Base-by-base conservation (phyloP, 257 asterid species). In the Haberlea rhodopensis region DNA sequence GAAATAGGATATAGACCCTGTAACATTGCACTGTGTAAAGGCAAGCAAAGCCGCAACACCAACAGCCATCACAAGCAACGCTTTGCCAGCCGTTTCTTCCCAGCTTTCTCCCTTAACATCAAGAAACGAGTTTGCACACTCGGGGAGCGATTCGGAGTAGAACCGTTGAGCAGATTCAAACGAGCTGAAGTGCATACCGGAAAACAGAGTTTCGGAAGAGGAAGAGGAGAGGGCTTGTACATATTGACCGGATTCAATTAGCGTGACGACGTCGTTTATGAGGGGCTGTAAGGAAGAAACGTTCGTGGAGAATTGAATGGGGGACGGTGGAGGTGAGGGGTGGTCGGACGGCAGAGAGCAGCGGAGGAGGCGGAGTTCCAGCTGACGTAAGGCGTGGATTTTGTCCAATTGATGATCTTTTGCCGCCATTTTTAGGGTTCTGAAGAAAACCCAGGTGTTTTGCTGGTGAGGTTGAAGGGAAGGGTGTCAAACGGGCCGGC, bases 281-380 rank as follows among this genome's bases (percentile, higher is more conserved):
- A 80, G 76, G 71, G 76, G 67, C 57, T 69, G 80, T 48, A 81
- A 78, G 66, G 76, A 27, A 26, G 90, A 34, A 19, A 11, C 66
- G 53, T 70, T 24, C 32, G 79, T 73, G 19, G 71, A 67, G 43
- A 68, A 66, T 25, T 71, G 75, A 52, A 3, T 29, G 21, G 69
- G 71, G 3, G 77, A 40, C 0, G 75, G 53, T 21, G 68, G 63
- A 34, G n/a, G 61, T 3, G 71, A 31, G 46, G 79, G 73, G 56
- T 51, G 22, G 8, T 79, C 81, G 15, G 84, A 65, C 58, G 97
- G 86, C 48, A 84, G 40, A 21, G 96, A 69, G 80, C 94, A 87
- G 65, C 88, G 94, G 71, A 92, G 85, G 57, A 92, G 98, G 71
- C 96, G 95, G 73, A 91, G 98, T 83, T 91, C 98, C 54, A 87